phyloP scores from a whole-genome alignment of 306 rosid genomes.

The Fragaria vesca region DNA sequence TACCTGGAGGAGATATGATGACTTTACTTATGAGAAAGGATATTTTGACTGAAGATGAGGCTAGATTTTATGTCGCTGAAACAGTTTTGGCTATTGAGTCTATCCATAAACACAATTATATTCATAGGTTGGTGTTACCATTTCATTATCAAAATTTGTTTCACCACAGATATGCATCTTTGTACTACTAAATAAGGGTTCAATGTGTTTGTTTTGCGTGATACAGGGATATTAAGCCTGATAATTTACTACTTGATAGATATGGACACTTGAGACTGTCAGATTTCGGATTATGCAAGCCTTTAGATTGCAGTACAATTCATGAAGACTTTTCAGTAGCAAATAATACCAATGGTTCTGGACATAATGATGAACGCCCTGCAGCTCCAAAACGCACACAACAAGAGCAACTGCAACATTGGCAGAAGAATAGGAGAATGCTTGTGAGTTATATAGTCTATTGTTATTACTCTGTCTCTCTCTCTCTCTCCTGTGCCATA shows the following conservation, averaged over 20 bases:
- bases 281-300: constrained; percentile 98
- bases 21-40: constrained; percentile 98
- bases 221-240: constrained; percentile 97
- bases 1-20: constrained; percentile 99
- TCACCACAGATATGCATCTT: background rate
- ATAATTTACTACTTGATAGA: constrained; percentile 91
- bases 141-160: background rate
- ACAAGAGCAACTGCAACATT: constrained; percentile 88
- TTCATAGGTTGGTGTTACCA: constrained; percentile 64
- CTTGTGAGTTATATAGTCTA: constrained; percentile 53
- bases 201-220: constrained; percentile 21
- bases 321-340: constrained; percentile 71
- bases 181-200: constrained; percentile 17
- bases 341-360: constrained; percentile 50
- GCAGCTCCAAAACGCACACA: constrained; percentile 84
- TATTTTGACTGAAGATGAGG: constrained; percentile 85
- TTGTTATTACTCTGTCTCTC: constrained; percentile 2
- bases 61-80: constrained; percentile 93
- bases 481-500: background rate
- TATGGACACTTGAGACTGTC: constrained; percentile 91
- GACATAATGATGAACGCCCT: constrained; percentile 54
- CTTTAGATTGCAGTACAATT: constrained; percentile 85
- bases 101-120: constrained; percentile 90
- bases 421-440: constrained; percentile 97
- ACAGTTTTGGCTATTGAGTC: constrained; percentile 90